phyloP scores from a whole-genome alignment of 2,329 filamentous ascomycete species.

The Botryotinia narcissicola region DNA sequence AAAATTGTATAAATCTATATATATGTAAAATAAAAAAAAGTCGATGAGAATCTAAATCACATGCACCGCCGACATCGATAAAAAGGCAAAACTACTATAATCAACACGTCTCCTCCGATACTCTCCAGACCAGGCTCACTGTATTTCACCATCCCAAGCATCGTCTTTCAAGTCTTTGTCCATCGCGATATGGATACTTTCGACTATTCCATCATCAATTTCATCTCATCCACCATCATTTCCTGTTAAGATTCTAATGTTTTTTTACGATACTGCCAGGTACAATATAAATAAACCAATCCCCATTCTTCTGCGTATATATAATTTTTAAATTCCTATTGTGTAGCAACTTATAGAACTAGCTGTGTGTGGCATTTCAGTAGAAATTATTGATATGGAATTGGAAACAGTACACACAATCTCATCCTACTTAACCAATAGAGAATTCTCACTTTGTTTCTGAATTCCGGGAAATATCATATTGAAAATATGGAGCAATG shows the following conservation, averaged over 20 bases:
- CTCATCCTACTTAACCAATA: neutral
- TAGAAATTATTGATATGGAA: neutral
- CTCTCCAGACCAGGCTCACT: neutral
- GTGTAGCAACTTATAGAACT: neutral
- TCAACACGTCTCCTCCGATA: no score
- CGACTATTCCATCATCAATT: no score
- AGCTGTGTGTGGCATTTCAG: neutral
- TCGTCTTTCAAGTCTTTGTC: neutral
- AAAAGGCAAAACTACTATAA: no score
- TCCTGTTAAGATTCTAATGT: neutral
- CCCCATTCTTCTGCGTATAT: neutral
- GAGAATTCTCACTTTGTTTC: neutral
- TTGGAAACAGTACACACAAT: neutral
- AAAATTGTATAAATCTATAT: neutral
- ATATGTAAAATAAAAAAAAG: neutral
- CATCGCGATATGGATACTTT: neutral
- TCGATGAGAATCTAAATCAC: neutral
- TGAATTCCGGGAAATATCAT: neutral
- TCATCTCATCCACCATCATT: neutral
- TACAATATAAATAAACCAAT: neutral
- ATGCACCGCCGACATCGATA: neutral
- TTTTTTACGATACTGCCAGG: neutral
- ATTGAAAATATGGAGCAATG: neutral
- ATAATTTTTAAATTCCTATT: neutral
- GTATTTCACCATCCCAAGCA: neutral